A percentile compares a stretch with the other conserved stretches of the same genome.
Evolutionary conservation across 768 basidiomycete genomes (phyloP).

Genomic region (Daedaleopsis sinensis): DNA sequence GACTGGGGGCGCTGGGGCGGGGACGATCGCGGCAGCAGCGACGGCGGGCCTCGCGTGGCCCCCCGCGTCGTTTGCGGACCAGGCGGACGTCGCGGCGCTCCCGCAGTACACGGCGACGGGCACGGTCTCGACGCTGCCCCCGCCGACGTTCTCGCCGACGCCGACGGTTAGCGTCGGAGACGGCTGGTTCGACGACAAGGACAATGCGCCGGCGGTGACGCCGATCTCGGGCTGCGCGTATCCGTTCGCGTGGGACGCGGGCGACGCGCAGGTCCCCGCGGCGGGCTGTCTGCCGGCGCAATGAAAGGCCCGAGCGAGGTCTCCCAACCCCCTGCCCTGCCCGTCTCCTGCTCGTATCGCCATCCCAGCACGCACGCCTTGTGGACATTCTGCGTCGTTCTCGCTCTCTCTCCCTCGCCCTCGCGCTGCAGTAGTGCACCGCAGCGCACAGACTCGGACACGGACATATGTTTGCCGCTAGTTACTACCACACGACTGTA

Average conservation of each 20-base stretch:
- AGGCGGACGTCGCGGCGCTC: slow-evolving; percentile 41
- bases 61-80: slow-evolving; percentile 49
- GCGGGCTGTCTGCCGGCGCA: slow-evolving; percentile 21
- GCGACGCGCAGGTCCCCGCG: slow-evolving; percentile 19
- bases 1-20: slow-evolving; percentile 63
- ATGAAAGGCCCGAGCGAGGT: too few relatives aligned
- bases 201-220: slow-evolving; percentile 54
- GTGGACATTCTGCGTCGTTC: too few relatives aligned
- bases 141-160: slow-evolving; percentile 45
- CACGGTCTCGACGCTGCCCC: slow-evolving; percentile 54
- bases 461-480: background rate
- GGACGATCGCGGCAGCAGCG: slow-evolving; percentile 45
- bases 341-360: too few relatives aligned
- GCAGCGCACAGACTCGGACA: background rate
- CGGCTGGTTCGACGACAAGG: slow-evolving; percentile 58
- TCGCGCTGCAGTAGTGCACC: too few relatives aligned
- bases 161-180: slow-evolving; percentile 46
- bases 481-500: background rate
- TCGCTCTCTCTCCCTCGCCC: too few relatives aligned
- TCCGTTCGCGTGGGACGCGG: slow-evolving; percentile 62
- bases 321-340: too few relatives aligned
- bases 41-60: slow-evolving; percentile 54
- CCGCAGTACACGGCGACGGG: slow-evolving; percentile 70
- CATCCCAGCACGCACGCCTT: too few relatives aligned
- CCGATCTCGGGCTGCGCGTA: slow-evolving; percentile 65